Evolutionary conservation across 2,329 filamentous ascomycete genomes (phyloP), one percentile per base, ranked within the genome.

Genomic region (Diaporthe sp.): DNA sequence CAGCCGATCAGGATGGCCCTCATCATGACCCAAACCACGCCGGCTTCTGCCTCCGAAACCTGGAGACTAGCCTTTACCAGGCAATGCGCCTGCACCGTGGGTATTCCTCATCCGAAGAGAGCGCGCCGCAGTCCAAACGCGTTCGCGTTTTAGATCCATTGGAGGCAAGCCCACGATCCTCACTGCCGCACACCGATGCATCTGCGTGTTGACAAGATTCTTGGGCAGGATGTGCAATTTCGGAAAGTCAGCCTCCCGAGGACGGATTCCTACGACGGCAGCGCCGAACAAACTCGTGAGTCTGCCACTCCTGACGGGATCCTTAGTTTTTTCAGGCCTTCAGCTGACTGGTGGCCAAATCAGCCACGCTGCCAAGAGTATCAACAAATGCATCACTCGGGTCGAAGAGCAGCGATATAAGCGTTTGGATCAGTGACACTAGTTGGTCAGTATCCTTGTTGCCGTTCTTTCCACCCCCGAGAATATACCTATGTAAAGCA

Each of bases 201-300:
- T 25, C 28, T 25, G 0, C 7, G 12, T 62, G 7, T 71, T 72
- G 51, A 75, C 60, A 28, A 22, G 22, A 0, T 19, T n/a, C 12
- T n/a, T 4, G 44, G 34, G 8, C 25, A 73, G 49, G 37, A 51
- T 49, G 73, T 67, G 2, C 58, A 77, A 9, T 75, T 73, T 39
- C 73, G 70, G n/a, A 73, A 65, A 49, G 22, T 75, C 7, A 58
- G 28, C 46, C 28, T 76, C 13, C 73, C 73, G 46, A 71, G 61
- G 44, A 67, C 76, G 9, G 42, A 71, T n/a, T 73, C 70, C 15
- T 73, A 71, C 42, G 70, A 77, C 57, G 73, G 76, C 61, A 75
- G 46, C 57, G 73, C 70, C n/a, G 73, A 71, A 31, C 51, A 57
- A 34, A 8, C 57, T 10, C 42, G 76, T 77, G 57, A 75, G 76